Evolutionary conservation across 192 early-diverging fungal genomes (phyloP).

Genomic region (Gamsiella multidivaricata): DNA sequence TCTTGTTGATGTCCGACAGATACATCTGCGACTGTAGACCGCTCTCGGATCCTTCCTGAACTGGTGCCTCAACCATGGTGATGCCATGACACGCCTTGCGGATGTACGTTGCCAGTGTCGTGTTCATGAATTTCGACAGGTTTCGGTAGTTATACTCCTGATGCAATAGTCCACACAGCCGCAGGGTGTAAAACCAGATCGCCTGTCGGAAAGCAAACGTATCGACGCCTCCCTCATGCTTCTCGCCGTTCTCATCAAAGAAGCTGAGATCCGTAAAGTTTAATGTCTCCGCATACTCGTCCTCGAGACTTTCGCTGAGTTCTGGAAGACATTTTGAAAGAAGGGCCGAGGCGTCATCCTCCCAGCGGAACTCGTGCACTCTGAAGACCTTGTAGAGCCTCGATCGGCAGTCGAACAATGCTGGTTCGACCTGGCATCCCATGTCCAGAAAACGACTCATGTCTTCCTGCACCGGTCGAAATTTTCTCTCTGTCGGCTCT

Average conservation of each 20-base stretch:
- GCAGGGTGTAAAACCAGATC: constrained; percentile 66
- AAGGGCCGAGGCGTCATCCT: constrained; percentile 63
- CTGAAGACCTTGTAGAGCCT: constrained; percentile 55
- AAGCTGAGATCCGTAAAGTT: constrained; percentile 68
- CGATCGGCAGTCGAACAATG: constrained; percentile 49
- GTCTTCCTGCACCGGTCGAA: constrained; percentile 59
- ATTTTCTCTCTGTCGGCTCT: constrained; percentile 20
- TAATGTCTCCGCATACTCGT: constrained; percentile 61
- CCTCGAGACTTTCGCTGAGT: constrained; percentile 62
- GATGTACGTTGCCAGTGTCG: constrained; percentile 56
- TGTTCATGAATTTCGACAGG: constrained; percentile 59
- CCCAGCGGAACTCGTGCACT: constrained; percentile 67
- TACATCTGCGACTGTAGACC: constrained; percentile 12
- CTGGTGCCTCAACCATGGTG: constrained; percentile 15
- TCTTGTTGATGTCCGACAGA: constrained; percentile 43
- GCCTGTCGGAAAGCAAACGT: constrained; percentile 66
- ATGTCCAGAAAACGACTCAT: constrained; percentile 59
- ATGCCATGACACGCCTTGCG: constrained; percentile 58
- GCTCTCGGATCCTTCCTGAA: constrained; percentile 9
- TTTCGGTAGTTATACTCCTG: constrained; percentile 66
- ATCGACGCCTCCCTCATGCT: constrained; percentile 59
- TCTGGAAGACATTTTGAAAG: constrained; percentile 61
- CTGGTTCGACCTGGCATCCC: constrained; percentile 34
- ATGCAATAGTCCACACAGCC: constrained; percentile 63
- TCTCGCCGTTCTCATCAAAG: constrained; percentile 56